Evolutionary conservation across 768 basidiomycete genomes (phyloP), one percentile per base, ranked within the genome.

Genomic region (Hemileccinum impolitum): DNA sequence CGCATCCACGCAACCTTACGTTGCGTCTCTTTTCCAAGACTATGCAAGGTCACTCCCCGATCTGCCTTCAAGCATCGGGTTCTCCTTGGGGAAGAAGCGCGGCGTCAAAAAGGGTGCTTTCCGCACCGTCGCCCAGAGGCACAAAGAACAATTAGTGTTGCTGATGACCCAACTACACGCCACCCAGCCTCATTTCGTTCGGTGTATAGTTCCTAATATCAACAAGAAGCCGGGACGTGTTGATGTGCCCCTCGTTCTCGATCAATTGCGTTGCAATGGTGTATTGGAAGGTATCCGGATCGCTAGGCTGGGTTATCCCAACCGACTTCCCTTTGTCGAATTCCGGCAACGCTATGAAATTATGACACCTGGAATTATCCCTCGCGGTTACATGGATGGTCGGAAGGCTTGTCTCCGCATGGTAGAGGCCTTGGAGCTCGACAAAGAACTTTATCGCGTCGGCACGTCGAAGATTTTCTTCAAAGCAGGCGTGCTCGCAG

Each of bases 391-490:
- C 64, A 94, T 99, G 88, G 96, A 99, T 56, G 94, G 95, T 10
- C 84, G 94, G 7, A 93, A 94, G 65, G 94, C 96, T 2, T 95
- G 90, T 58, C 74, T 88, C 31, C 80, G 89, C 6, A 97, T 99
- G 82, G 87, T 96, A 30, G 84, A 85, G 49, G 82, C 89, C 5
- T 75, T 98, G 37, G 90, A 94, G 40, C 80, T 99, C 31, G 94
- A 96, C 64, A 83, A 87, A 41, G 73, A 80, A 3, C 76, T 84
- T 17, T 96, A 84, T 77, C 89, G 86, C 60, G 89, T 98, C 46
- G 96, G 96, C 6, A 92, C 90, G 0, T 95, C 93, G 32, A 99
- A 99, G 71, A 90, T 97, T 52, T 99, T 98, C 75, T 98, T 99
- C 82, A 98, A 98, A 64, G 94, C 96, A 2, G 94, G 95, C 4